Base-by-base conservation (phyloP, 208 protist species). In the Leptomonas seymouri region DNA sequence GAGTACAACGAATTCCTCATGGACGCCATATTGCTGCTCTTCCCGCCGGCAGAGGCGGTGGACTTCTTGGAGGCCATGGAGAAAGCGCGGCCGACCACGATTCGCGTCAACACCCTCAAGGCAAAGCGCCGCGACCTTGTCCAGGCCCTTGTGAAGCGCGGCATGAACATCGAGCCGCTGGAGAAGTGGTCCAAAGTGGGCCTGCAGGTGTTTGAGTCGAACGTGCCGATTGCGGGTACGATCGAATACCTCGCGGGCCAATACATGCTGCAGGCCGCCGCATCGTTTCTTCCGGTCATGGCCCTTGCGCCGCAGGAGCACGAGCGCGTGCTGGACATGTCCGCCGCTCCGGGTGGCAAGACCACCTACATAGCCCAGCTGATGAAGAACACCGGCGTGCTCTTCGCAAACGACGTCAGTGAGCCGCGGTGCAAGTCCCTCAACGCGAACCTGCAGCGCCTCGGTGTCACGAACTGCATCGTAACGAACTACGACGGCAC, bases 191-290 rank as follows among this genome's bases (percentile, higher is more conserved):
- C 87, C 39, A 99, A 99, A 71, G 98, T 99, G 3, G 99, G 98
- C 23, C 85, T 99, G n/a, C 90, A 98, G 57, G 90, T 99, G 18
- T 99, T 97, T 74, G 98, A 99, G 50, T 98, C 98, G 4, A 96
- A 95, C 25, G 97, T 99, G n/a, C 95, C 98, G 15, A 93, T 99
- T 59, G 98, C 98, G 42, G 98, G 98, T 55, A 99, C 99, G 0
- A 97, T 99, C 36, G 98, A 99, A 78, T 99, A 99, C 79, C 89
- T 99, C 0, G 90, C 97, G 1, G 99, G 99, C 0, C 92, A 99
- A 41, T 99, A 99, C 81, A 99, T 99, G 88, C 76, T 99, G 30
- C 99, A 99, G 86, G 94, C 89, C 46, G 98, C 99, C 7, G 95
- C 98, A 1, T 99, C 99, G 21, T 99, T 99, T 72, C 71, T 99